These are phyloP conservation scores for Fusarium nodosum DNA, from an alignment of 2,329 filamentous ascomycete genomes.

Conservation along the genomic window DNA sequence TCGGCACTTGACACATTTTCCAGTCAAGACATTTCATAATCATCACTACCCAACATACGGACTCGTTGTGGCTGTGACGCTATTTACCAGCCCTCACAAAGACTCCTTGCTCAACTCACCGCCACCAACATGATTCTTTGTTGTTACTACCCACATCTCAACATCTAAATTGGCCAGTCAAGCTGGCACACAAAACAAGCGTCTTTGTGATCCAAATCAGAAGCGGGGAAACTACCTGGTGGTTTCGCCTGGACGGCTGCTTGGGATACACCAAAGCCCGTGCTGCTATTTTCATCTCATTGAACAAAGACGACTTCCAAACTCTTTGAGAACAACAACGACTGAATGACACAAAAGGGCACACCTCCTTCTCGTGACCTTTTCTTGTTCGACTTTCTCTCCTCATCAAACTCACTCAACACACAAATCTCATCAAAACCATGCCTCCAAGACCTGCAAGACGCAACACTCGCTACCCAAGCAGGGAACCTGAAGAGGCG, in stretches of 20 bases:
- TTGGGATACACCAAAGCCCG: slow-evolving; percentile 18
- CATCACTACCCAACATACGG: background rate
- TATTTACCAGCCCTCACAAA: slow-evolving; percentile 1
- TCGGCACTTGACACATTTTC: slow-evolving; percentile 15
- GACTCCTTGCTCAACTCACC: slow-evolving; percentile 23
- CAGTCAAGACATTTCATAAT: background rate
- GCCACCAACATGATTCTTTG: slow-evolving; percentile 51
- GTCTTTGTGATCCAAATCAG: slow-evolving; percentile 24
- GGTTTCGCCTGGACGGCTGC: slow-evolving; percentile 15
- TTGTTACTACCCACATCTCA: slow-evolving; percentile 36
- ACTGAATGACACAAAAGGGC: slow-evolving; percentile 44
- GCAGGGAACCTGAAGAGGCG: slow-evolving; percentile 39
- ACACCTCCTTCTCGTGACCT: slow-evolving; percentile 11
- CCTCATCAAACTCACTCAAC: slow-evolving; percentile 3
- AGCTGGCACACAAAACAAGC: slow-evolving; percentile 17
- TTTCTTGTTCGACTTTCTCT: slow-evolving; percentile 15
- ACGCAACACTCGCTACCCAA: slow-evolving; percentile 39
- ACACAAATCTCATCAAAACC: slow-evolving; percentile 8
- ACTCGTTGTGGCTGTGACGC: background rate
- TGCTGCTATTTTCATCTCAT: slow-evolving; percentile 43
- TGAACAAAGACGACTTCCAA: slow-evolving; percentile 28
- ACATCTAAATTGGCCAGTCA: slow-evolving; percentile 41
- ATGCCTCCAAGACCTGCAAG: slow-evolving; percentile 47
- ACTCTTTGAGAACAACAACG: slow-evolving; percentile 12
- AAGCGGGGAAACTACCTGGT: slow-evolving; percentile 17